Evolutionary conservation across 257 asterid genomes (phyloP), one percentile per base, ranked within the genome.

Genomic region (Solanum sitiens): DNA sequence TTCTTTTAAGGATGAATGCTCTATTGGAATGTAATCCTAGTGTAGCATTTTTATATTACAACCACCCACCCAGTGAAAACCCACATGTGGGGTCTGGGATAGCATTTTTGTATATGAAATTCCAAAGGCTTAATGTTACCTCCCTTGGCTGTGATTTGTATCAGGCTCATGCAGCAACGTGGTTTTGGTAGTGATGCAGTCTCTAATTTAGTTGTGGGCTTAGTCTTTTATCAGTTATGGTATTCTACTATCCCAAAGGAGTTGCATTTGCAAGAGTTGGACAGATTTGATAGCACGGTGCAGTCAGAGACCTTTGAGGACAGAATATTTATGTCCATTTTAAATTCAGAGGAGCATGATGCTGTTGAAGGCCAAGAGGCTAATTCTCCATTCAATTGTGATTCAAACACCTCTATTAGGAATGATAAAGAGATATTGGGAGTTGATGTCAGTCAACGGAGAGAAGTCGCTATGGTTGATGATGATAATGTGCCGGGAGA

Each of bases 171-270:
- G 94, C 96, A 95, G 91, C 94, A 94, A 86, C 89, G 86, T 84
- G 94, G 92, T 90, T 95, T 94, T 90, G 93, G 88, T 39, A 88
- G 90, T 76, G 94, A 93, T 72, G 90, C 99, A 50, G 61, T 89
- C 47, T 94, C 98, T 59, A 95, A 94, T 92, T 91, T 95, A 93
- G 93, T 95, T 87, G 96, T 93, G 88, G 98, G 99, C 83, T 90
- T 95, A 90, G 84, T 91, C 83, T 95, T 92, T 90, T 94, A 75
- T 91, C 95, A 93, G 90, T 87, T 91, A 76, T 95, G 98, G 99
- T 94, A 95, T 91, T 90, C 94, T 86, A 83, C 88, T 67, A 73
- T 95, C 82, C 98, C 98, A 6, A 61, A 91, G 86, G 95, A 93
- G 86, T 88, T 94, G 87, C 94, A 95, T 87, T 83, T 94, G 90